Evolutionary conservation across 441 rosid species (phyloP), one percentile per base, ranked within the genome.

Genomic region (Euphorbia schlechtendalii): DNA sequence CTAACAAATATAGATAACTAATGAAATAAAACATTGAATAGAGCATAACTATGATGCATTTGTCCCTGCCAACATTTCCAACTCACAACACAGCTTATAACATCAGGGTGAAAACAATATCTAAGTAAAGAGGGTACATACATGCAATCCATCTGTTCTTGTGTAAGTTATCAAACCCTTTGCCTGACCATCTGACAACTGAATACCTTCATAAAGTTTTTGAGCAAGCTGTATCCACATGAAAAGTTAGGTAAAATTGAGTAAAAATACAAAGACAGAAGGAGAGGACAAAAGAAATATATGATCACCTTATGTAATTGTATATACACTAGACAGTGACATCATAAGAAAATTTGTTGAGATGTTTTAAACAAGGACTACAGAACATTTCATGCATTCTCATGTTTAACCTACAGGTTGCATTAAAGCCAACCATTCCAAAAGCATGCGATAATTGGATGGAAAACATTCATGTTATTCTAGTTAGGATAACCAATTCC

Each of bases 131-230:
- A 71, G 63, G 60, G 60, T 62, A 84, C 98, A 52, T 79, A 94
- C 99, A 84, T 89, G 98, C 38, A 94, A 77, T 71, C 99, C 96
- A 82, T 94, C 99, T 14, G 99, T 91, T 79, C 99, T 83, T 86
- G 79, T 82, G 78, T 94, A 94, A 55, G 99, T 94, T 76, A 94
- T 89, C 80, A 94, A 75, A 67, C 98, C 99, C 28, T 83, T 81
- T 72, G 88, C 86, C 80, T 81, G 74, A 68, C 88, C 90, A 69
- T 88, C 84, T 22, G 86, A 75, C 53, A 94, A 72, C 49, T 82
- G 85, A 77, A 94, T 75, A 53, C 99, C 99, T 79, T 94, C 99
- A 61, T 94, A 94, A 36, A 94, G 94, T 76, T 87, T 87, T 75
- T 94, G 98, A 27, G 99, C 98, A 71, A 91, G 83, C 99, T 94